Base-by-base conservation (phyloP, 139 green algal species). In the Volvox africanus region DNA sequence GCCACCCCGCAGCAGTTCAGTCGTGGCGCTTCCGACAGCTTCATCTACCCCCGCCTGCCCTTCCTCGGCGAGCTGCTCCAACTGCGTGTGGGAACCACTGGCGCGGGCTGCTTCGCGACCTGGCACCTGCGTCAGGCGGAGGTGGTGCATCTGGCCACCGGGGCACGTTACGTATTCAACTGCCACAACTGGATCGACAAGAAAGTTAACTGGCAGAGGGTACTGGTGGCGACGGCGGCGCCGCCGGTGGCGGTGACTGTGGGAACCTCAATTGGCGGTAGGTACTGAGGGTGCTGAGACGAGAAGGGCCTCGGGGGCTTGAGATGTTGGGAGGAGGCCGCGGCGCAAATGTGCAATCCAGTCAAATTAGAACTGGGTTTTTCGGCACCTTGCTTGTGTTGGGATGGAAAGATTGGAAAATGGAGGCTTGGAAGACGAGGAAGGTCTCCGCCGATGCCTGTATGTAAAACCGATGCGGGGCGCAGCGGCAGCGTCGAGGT, bases 41-140 rank as follows among this genome's bases (percentile, higher is more conserved):
- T 96, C 87, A 91, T 96, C 50, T 97, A 95, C 92, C 95, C 95
- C 6, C 69, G 91, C 13, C 90, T 97, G 79, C 94, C 93, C 30
- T 93, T 94, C 88, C 68, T 97, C 30, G 96, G 95, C 14, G 71
- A 93, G 55, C 55, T 97, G 78, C 81, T 89, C 33, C 82, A 94
- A 80, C 11, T 96, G 32, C 89, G 92, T 0, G 95, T 98, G 35
- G 95, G 93, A 44, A 95, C 91, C 13, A 95, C 95, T 28, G 94
- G 94, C 77, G 67, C 90, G 0, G 96, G 96, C 30, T 69, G 94
- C 77, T 95, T 95, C 82, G 93, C 95, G 11, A 93, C 86, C 19
- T 98, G 96, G 96, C 95, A 97, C 73, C 80, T 98, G 85, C 65
- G 93, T 30, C 37, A 82, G 20, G 93, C 93, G 37, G 95, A 97